phyloP scores from a whole-genome alignment of 768 basidiomycete genomes.

The Auricularia sp. region DNA sequence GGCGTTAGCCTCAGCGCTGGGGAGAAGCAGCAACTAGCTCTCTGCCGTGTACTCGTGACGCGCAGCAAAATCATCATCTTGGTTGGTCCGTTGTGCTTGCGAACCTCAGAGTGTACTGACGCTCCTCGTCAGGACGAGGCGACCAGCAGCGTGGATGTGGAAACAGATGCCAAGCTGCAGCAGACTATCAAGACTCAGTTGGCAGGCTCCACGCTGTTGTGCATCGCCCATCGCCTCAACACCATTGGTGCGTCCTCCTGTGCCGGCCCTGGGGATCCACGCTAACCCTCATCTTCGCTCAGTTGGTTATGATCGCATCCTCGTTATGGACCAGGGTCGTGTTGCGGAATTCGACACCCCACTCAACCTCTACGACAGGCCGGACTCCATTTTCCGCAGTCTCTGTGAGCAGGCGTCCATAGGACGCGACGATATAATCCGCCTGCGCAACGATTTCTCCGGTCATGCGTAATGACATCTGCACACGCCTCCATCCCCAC shows the following conservation, averaged over 20 bases:
- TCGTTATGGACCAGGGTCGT: constrained; percentile 61
- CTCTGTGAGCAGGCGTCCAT: constrained; percentile 59
- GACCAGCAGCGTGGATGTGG: constrained; percentile 50
- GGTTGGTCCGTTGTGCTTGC: constrained; percentile 22
- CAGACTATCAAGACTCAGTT: constrained; percentile 56
- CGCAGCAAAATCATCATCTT: constrained; percentile 48
- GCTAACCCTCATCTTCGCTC: constrained; percentile 4
- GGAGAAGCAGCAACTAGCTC: constrained; percentile 55
- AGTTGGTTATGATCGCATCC: constrained; percentile 57
- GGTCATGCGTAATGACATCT: background rate
- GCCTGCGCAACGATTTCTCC: constrained; percentile 24
- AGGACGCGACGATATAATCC: constrained; percentile 43
- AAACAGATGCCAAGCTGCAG: constrained; percentile 53
- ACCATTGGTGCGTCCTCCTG: constrained; percentile 37
- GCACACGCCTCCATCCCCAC: background rate
- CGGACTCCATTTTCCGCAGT: constrained; percentile 56
- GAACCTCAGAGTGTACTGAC: background rate
- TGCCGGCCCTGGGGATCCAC: constrained; percentile 6
- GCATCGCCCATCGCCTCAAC: constrained; percentile 49
- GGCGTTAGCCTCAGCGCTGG: constrained; percentile 57
- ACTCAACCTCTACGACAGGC: constrained; percentile 48
- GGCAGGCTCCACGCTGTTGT: constrained; percentile 39
- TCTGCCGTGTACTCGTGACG: constrained; percentile 53
- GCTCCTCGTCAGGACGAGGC: constrained; percentile 42
- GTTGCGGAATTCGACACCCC: constrained; percentile 71